Base-by-base conservation (phyloP, 257 asterid genomes). In the Jaltomata sinuosa region DNA sequence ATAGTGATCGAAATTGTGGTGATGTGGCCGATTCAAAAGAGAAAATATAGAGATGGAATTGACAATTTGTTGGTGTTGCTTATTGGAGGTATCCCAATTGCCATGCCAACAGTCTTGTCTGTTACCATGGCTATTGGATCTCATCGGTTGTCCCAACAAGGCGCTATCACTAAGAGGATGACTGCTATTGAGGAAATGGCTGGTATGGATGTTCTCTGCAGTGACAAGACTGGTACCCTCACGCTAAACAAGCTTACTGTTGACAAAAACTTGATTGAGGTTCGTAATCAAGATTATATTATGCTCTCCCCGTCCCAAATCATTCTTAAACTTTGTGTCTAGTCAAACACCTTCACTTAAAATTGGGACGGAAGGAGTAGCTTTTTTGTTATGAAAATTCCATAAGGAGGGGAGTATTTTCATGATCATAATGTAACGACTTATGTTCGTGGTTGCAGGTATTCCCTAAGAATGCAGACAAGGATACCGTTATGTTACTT, bases 121-220 rank as follows among this genome's bases (percentile, higher is more conserved):
- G 97, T 94, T 4, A 94, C 98, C 14, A 93, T 94, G 98, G 98
- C 98, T 0, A 94, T 94, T 47, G 98, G 98, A 57, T 94, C 98
- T 22, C 98, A 94, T 90, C 88, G 94, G 82, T 47, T 94, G 71
- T 93, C 98, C 0, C 91, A 94, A 47, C 98, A 94, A 80, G 98
- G 97, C 1, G 98, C 98, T 34, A 94, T 94, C 85, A 94, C 98
- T 3, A 94, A 94, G 87, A 90, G 98, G 89, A 94, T 94, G 98
- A 94, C 98, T 2, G 97, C 98, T 25, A 94, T 94, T 27, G 98
- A 94, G 83, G 97, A 93, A 91, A 90, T 94, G 98, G 97, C 98
- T 0, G 98, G 97, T 8, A 94, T 94, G 98, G 98, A 93, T 88
- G 98, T 94, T 42, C 88, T 94, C 29, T 94, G 98, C 87, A 94